phyloP scores from a whole-genome alignment of 352 stramenopile genomes.

The Phytophthora ohioensis region DNA sequence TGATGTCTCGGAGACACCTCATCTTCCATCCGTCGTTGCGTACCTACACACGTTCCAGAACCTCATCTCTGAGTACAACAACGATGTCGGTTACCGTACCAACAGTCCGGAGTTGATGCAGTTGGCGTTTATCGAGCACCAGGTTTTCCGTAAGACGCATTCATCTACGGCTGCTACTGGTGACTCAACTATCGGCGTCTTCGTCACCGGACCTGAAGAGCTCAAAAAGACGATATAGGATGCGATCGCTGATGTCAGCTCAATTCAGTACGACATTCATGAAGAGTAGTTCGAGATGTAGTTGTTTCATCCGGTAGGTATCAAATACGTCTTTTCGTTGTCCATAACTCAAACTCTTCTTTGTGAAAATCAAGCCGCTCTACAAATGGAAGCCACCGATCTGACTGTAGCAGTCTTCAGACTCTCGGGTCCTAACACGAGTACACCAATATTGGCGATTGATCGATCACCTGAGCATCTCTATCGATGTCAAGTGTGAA shows the following conservation, averaged over 20 bases:
- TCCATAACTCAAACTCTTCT: slow-evolving; percentile 44
- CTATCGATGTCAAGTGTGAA: slow-evolving; percentile 3
- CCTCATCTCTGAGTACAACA: slow-evolving; percentile 34
- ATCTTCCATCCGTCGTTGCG: slow-evolving; percentile 10
- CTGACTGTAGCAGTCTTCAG: slow-evolving; percentile 35
- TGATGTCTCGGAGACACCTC: slow-evolving; percentile 22
- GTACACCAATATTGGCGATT: slow-evolving; percentile 29
- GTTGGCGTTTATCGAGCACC: slow-evolving; percentile 29
- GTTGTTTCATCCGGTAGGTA: background rate
- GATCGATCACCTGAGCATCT: background rate
- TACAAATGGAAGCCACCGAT: slow-evolving; percentile 17
- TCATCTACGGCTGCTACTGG: background rate
- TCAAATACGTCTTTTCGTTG: background rate
- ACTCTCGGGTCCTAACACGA: slow-evolving; percentile 44
- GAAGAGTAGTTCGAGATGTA: slow-evolving; percentile 46
- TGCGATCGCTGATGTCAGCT: slow-evolving; percentile 28
- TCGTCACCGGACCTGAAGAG: slow-evolving; percentile 47
- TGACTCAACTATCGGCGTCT: slow-evolving; percentile 43
- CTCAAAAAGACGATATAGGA: slow-evolving; percentile 39
- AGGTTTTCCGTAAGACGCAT: slow-evolving; percentile 3
- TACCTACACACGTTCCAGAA: slow-evolving; percentile 30
- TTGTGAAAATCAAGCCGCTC: slow-evolving; percentile 29
- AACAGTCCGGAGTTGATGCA: slow-evolving; percentile 43
- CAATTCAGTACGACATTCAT: slow-evolving; percentile 30
- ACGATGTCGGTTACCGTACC: slow-evolving; percentile 34